Percentiles rank a stretch among this genome's conserved stretches.
phyloP scores from a whole-genome alignment of 2,329 filamentous ascomycete species.

The Talaromyces verruculosus region DNA sequence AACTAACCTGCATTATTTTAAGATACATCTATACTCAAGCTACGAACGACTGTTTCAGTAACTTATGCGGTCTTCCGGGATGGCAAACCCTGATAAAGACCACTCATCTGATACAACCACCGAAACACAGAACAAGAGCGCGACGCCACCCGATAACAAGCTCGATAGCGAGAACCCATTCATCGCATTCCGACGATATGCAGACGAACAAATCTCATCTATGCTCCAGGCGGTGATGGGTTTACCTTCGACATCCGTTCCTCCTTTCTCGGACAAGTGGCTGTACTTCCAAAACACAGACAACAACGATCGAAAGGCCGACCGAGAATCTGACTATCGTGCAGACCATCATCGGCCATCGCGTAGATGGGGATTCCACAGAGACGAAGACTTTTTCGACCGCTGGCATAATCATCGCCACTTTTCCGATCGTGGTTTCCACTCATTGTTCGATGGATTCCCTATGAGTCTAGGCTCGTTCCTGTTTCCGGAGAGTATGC shows the following conservation, averaged over 20 bases:
- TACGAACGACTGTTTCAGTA: too few species aligned
- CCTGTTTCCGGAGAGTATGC: slow-evolving; percentile 35
- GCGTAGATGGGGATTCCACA: slow-evolving; percentile 12
- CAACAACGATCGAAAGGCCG: slow-evolving; percentile 25
- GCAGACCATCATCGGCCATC: background rate
- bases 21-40: background rate
- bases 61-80: background rate
- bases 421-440: slow-evolving; percentile 33
- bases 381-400: slow-evolving; percentile 25
- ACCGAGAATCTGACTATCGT: background rate
- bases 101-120: slow-evolving; percentile 8
- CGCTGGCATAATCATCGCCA: slow-evolving; percentile 29
- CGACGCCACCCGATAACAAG: slow-evolving; percentile 22
- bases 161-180: slow-evolving; percentile 54
- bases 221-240: slow-evolving; percentile 55
- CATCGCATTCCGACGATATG: slow-evolving; percentile 60
- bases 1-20: background rate
- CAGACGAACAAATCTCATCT: slow-evolving; percentile 58
- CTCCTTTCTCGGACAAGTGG: slow-evolving; percentile 38
- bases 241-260: slow-evolving; percentile 39
- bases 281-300: slow-evolving; percentile 34
- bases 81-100: slow-evolving; percentile 11
- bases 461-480: slow-evolving; percentile 32
- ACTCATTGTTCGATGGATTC: slow-evolving; percentile 40
- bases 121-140: slow-evolving; percentile 18